Evolutionary conservation across 306 rosid genomes (phyloP), one percentile per base, ranked within the genome.

Genomic region (Hylodesmum podocarpum): DNA sequence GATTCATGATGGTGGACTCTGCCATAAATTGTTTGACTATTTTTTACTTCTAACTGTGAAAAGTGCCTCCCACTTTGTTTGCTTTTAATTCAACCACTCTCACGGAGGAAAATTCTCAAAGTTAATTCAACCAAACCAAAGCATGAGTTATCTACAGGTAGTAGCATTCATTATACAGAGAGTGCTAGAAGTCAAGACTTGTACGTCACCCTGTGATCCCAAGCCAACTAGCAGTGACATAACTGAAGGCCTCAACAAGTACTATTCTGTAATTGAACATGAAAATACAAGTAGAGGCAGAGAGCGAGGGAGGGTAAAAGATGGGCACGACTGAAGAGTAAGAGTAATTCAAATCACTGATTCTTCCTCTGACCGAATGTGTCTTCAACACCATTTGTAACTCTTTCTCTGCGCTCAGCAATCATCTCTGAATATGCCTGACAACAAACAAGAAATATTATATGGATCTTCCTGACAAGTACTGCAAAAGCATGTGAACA

Each of bases 381-480:
- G 86, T 92, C 98, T 83, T 94, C 97, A 63, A 77, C 86, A 4
- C 98, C 97, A 62, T 75, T 86, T 58, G 88, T 83, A 80, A 94
- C 92, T 80, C 66, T 86, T 64, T 76, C 84, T 65, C 93, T 87
- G 62, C 97, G 84, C 77, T 89, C 96, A 0, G 95, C 96, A 68
- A 92, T 94, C 98, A 90, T 92, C 22, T 82, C 92, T 24, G 91
- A 73, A 73, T 94, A 92, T 51, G 90, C 97, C 98, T 91, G 88
- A 69, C 66, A 82, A 80, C 39, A 14, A 67, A 79, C 50, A 83
- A 13, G 2, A 69, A 68, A 53, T 33, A 46, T 31, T 47, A 57
- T 27, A 57, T 14, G 37, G 9, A 57, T 59, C 19, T n/a, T 15
- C 24, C 66, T 59, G 21, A 28, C 8, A 27, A 28, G 9, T 57